phyloP scores from a whole-genome alignment of 75 land plant genomes.

The Pinus taeda region DNA sequence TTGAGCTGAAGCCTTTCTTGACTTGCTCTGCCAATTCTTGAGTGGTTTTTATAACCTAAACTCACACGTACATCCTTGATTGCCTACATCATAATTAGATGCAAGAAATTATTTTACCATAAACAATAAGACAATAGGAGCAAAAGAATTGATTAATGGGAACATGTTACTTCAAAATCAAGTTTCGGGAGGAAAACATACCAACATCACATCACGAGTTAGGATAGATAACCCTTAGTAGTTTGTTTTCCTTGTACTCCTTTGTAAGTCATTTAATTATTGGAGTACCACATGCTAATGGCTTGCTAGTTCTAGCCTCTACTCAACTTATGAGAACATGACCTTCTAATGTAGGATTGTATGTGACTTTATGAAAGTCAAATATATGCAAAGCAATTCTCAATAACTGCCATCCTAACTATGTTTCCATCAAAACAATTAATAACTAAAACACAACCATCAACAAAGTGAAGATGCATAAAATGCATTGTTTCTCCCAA shows the following conservation, averaged over 20 bases:
- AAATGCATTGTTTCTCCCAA: neutral
- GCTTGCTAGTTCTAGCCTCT: slow-evolving; percentile 94
- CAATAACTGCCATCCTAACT: neutral
- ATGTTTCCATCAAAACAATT: neutral
- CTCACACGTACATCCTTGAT: slow-evolving; percentile 62
- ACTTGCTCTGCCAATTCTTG: slow-evolving; percentile 95
- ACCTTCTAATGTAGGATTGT: slow-evolving; percentile 70
- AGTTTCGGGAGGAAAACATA: neutral
- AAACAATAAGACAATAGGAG: neutral
- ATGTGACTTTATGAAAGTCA: slow-evolving; percentile 55
- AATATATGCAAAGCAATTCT: neutral
- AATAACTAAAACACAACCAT: neutral
- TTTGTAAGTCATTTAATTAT: slow-evolving; percentile 49
- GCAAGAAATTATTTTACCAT: slow-evolving; percentile 36
- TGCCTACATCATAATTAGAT: slow-evolving; percentile 32
- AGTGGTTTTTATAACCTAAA: slow-evolving; percentile 87
- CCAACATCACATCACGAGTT: neutral
- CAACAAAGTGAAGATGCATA: neutral
- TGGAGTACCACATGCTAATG: slow-evolving; percentile 96
- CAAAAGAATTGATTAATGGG: neutral
- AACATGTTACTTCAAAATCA: neutral
- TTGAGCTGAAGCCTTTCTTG: slow-evolving; percentile 77
- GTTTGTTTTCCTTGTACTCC: slow-evolving; percentile 20
- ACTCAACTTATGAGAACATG: slow-evolving; percentile 84
- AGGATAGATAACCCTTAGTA: slow-evolving; percentile 12